A percentile compares a stretch with the other conserved stretches of the same genome.
Conservation (phyloP, 129 eudicot genomes). For the Glebionis coronaria region DNA sequence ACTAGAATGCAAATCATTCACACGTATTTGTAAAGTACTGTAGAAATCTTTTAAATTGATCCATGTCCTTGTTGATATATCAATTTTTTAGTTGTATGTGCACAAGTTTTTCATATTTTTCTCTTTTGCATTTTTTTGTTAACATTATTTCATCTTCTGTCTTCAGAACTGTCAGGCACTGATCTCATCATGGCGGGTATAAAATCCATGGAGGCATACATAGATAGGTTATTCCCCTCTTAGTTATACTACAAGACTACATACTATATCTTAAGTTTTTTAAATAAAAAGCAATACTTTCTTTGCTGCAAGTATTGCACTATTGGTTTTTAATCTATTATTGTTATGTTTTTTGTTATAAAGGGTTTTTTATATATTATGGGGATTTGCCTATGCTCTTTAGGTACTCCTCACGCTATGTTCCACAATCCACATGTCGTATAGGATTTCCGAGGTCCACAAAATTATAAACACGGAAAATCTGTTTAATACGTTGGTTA, state of each 20-base stretch:
- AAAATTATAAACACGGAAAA: slow-evolving; percentile 13
- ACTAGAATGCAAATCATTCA: no score
- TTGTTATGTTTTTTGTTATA: background rate
- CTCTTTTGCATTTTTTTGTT: no score
- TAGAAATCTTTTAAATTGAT: no score
- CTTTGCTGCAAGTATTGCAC: no score
- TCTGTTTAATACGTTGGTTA: slow-evolving; percentile 6
- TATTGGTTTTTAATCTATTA: no score
- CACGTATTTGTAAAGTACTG: no score
- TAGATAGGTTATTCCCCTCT: background rate
- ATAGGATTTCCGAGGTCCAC: background rate
- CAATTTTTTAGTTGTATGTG: no score
- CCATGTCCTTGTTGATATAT: no score
- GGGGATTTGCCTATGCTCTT: slow-evolving; percentile 4
- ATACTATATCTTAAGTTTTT: background rate
- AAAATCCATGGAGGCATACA: slow-evolving; percentile 77
- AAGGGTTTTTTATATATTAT: background rate
- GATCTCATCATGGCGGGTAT: slow-evolving; percentile 82
- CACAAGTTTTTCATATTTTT: no score
- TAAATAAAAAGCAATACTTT: no score
- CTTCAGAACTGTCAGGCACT: slow-evolving; percentile 74
- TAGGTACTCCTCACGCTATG: slow-evolving; percentile 9
- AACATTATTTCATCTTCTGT: slow-evolving; percentile 19
- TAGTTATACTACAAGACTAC: background rate
- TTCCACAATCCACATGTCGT: background rate